Evolutionary conservation across 176 grass and related monocot species (phyloP).

Genomic region (Eremochloa ophiuroides): DNA sequence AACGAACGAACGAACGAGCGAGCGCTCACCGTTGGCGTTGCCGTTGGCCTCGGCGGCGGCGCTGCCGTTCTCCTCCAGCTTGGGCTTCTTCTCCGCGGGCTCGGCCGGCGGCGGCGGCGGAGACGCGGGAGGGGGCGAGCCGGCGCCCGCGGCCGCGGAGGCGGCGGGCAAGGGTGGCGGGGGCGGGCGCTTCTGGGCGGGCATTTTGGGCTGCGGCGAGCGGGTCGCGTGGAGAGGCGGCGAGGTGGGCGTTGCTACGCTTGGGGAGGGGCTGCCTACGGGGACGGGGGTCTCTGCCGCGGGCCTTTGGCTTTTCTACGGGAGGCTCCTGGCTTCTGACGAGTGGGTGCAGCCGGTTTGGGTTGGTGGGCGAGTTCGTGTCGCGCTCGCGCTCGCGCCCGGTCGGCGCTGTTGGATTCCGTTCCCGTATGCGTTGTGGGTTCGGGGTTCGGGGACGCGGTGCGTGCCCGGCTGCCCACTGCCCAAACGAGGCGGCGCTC

Average conservation of each 20-base stretch:
- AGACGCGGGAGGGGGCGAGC: neutral
- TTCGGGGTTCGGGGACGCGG: no score
- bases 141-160: neutral
- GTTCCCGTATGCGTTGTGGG: neutral
- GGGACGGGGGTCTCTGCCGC: neutral
- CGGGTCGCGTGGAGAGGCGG: conserved; percentile 10
- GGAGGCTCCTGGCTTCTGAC: neutral
- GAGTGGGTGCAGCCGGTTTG: neutral
- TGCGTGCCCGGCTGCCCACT: neutral
- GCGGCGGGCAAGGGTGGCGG: neutral
- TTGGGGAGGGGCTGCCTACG: neutral
- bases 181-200: conserved; percentile 40
- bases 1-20: neutral
- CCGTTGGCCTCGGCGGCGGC: conserved; percentile 7
- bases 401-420: neutral
- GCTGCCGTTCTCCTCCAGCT: conserved; percentile 28
- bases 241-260: neutral
- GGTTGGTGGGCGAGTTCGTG: neutral
- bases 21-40: conserved; percentile 3
- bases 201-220: conserved; percentile 15
- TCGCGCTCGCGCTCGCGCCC: neutral
- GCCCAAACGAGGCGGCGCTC: neutral
- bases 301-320: neutral
- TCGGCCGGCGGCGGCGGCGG: neutral
- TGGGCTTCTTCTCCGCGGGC: conserved; percentile 19